These are phyloP conservation scores for Cerrena zonata DNA, from an alignment of 1,284 basidiomycete species.

Conservation along the genomic window DNA sequence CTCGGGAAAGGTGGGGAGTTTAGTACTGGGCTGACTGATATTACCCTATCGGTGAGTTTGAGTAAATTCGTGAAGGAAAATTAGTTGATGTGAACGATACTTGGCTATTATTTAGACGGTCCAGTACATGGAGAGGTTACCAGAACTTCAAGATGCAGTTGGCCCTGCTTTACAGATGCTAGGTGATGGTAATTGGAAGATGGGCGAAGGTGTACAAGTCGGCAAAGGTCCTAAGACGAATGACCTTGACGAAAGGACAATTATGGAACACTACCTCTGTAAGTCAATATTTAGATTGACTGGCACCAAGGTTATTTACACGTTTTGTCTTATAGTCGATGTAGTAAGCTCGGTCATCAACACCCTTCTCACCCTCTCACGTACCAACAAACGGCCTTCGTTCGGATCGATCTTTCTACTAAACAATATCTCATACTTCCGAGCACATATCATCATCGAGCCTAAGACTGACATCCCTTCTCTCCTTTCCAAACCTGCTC, in stretches of 20 bases:
- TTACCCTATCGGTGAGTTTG: slow-evolving; percentile 49
- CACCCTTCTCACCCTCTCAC: slow-evolving; percentile 57
- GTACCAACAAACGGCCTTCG: slow-evolving; percentile 57
- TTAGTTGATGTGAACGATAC: no score
- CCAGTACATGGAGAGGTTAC: slow-evolving; percentile 61
- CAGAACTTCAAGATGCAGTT: slow-evolving; percentile 61
- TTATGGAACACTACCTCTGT: slow-evolving; percentile 74
- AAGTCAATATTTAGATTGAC: slow-evolving; percentile 24
- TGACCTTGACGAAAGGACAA: slow-evolving; percentile 50
- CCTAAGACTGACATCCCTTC: slow-evolving; percentile 40
- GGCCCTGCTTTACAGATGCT: slow-evolving; percentile 58
- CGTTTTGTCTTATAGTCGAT: slow-evolving; percentile 47
- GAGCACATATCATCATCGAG: slow-evolving; percentile 47
- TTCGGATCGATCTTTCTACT: slow-evolving; percentile 70
- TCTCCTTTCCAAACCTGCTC: slow-evolving; percentile 55
- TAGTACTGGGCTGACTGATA: slow-evolving; percentile 58
- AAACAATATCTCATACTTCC: slow-evolving; percentile 70
- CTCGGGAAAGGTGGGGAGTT: slow-evolving; percentile 43
- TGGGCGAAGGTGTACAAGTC: slow-evolving; percentile 72
- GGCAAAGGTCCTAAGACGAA: slow-evolving; percentile 42
- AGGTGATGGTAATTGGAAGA: slow-evolving; percentile 82
- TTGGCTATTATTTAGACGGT: slow-evolving; percentile 43
- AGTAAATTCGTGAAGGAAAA: background rate
- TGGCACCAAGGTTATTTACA: slow-evolving; percentile 7
- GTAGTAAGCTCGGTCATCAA: slow-evolving; percentile 55